These are phyloP conservation scores for Pouteria glomerata DNA, from an alignment of 148 eudicot species.

Conservation along the genomic window DNA sequence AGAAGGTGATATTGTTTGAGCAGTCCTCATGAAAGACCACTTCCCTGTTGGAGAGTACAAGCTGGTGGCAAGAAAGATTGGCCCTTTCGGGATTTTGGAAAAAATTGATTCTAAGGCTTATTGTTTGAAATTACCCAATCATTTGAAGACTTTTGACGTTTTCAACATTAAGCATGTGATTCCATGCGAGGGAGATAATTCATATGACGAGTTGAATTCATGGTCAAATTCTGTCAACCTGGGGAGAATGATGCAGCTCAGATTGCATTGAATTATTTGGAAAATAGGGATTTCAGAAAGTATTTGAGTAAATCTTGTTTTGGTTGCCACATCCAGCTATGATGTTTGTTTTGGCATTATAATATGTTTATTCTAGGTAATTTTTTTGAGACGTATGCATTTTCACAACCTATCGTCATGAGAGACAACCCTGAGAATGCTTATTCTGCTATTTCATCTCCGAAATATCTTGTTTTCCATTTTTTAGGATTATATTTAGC, in stretches of 20 bases:
- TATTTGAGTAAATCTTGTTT: no score
- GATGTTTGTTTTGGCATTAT: no score
- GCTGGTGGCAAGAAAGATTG: background rate
- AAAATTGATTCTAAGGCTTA: background rate
- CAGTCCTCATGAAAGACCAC: background rate
- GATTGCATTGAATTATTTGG: no score
- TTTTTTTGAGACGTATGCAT: no score
- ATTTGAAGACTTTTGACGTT: background rate
- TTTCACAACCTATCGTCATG: no score
- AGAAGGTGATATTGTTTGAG: background rate
- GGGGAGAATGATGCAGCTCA: background rate
- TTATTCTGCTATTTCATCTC: no score
- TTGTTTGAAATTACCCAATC: background rate
- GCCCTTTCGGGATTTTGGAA: background rate
- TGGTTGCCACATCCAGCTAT: background rate
- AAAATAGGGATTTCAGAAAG: no score
- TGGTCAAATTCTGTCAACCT: background rate
- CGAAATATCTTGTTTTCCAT: no score
- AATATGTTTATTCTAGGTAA: no score
- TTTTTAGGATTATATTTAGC: no score
- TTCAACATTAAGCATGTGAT: background rate
- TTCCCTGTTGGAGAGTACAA: background rate
- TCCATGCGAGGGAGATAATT: background rate
- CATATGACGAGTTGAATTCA: background rate
- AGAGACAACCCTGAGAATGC: no score